Conservation (phyloP, 345 rosid genomes). For the Moricandia moricandioides region DNA sequence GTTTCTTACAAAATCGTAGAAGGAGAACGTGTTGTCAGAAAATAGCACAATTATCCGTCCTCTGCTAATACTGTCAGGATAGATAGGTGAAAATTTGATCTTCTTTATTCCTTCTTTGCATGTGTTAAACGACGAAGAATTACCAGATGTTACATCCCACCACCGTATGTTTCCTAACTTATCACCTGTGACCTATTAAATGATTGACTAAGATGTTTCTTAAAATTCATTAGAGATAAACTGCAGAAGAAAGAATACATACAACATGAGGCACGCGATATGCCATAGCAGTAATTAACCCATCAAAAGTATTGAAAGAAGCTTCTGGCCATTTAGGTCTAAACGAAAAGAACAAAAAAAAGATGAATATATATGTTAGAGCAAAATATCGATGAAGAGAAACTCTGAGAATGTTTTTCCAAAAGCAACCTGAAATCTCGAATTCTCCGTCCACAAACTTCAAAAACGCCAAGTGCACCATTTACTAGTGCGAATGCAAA, state of each 20-base stretch:
- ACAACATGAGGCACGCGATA: background rate
- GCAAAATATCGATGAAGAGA: background rate
- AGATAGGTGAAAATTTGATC: background rate
- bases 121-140: background rate
- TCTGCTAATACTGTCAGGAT: background rate
- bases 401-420: background rate
- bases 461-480: background rate
- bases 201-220: background rate
- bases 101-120: background rate
- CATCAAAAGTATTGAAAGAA: background rate
- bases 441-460: background rate
- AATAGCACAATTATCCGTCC: background rate
- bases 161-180: background rate
- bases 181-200: background rate
- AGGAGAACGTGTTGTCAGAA: background rate
- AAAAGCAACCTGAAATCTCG: background rate
- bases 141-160: background rate
- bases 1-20: background rate
- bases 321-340: background rate
- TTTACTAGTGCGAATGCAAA: background rate
- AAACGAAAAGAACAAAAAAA: background rate
- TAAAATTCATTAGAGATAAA: background rate
- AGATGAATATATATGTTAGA: background rate
- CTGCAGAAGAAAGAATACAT: background rate
- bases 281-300: background rate